Conservation (phyloP, 2,329 filamentous ascomycete species). For the Chaetomiaceae sp. region DNA sequence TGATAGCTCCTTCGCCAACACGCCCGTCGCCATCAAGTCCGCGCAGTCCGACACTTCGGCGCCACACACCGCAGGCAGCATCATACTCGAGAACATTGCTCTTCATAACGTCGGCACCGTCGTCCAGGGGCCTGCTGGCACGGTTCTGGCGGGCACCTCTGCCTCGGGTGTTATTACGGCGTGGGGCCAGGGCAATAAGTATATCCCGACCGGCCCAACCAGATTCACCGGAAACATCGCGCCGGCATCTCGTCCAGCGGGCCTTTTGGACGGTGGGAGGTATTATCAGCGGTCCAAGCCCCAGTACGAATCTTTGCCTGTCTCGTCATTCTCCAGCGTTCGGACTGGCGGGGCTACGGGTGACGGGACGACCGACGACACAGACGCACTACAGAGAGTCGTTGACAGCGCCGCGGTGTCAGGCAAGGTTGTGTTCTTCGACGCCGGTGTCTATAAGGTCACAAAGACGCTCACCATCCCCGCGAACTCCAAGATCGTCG, state of each 20-base stretch:
- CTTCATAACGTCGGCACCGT: too few relatives aligned
- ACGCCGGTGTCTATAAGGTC: conserved; percentile 35
- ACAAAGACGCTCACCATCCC: conserved; percentile 50
- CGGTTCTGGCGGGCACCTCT: too few relatives aligned
- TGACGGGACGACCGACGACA: conserved; percentile 71
- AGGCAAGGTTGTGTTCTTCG: conserved; percentile 29
- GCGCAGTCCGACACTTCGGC: not conserved
- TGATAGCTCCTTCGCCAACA: too few relatives aligned
- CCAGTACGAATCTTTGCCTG: conserved; percentile 40
- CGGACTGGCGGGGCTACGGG: conserved; percentile 66
- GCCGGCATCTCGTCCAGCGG: too few relatives aligned
- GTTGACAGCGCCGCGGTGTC: conserved; percentile 53
- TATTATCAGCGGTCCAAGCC: conserved; percentile 46
- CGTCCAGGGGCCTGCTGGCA: too few relatives aligned
- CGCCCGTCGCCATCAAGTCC: conserved; percentile 4
- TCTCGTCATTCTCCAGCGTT: conserved; percentile 22
- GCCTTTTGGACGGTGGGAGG: too few relatives aligned
- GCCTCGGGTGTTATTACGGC: too few relatives aligned
- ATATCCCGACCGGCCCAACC: too few relatives aligned
- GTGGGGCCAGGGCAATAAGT: too few relatives aligned
- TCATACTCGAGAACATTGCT: conserved; percentile 19
- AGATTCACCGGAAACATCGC: too few relatives aligned
- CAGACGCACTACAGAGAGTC: conserved; percentile 70
- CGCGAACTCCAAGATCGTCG: conserved; percentile 56
- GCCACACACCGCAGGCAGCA: conserved; percentile 2